Conservation (phyloP, 2,329 filamentous ascomycete species). For the Fusarium armeniacum region DNA sequence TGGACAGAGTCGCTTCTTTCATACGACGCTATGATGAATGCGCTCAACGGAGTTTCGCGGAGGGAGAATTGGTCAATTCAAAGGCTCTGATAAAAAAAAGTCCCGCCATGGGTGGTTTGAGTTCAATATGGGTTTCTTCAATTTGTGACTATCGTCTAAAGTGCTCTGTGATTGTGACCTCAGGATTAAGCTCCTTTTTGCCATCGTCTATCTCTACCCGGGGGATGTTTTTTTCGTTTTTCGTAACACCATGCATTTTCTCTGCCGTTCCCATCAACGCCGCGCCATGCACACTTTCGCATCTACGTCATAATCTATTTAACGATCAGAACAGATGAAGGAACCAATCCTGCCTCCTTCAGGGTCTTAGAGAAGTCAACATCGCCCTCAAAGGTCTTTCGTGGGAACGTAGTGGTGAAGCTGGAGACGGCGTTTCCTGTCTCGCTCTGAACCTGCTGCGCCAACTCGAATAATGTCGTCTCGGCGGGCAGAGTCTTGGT, state of each 20-base stretch:
- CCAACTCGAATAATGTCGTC: constrained; percentile 93
- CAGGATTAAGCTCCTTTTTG: background rate
- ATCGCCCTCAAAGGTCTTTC: constrained; percentile 79
- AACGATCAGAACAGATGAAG: constrained; percentile 90
- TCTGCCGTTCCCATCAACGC: constrained; percentile 36
- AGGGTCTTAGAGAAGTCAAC: constrained; percentile 89
- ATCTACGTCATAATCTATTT: constrained; percentile 57
- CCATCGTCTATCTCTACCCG: constrained; percentile 33
- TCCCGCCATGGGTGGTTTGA: constrained; percentile 53
- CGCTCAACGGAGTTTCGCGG: constrained; percentile 60
- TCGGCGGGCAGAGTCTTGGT: constrained; percentile 91
- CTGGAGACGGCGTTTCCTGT: constrained; percentile 77
- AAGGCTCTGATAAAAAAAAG: constrained; percentile 57
- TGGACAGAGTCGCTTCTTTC: constrained; percentile 62
- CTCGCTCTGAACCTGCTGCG: constrained; percentile 79
- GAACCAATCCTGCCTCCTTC: constrained; percentile 91
- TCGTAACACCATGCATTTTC: constrained; percentile 9
- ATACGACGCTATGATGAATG: constrained; percentile 61
- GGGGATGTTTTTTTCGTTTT: constrained; percentile 13
- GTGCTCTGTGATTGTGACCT: constrained; percentile 9
- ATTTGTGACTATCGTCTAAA: constrained; percentile 32
- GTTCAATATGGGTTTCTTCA: constrained; percentile 41
- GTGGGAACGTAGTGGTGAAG: constrained; percentile 89
- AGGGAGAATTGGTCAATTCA: constrained; percentile 57
- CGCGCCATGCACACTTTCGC: constrained; percentile 39